Percentiles rank a stretch among this genome's conserved stretches.
These are phyloP conservation scores for Arachnomyces sp. DNA, from an alignment of 2,329 filamentous ascomycete species.

Conservation along the genomic window DNA sequence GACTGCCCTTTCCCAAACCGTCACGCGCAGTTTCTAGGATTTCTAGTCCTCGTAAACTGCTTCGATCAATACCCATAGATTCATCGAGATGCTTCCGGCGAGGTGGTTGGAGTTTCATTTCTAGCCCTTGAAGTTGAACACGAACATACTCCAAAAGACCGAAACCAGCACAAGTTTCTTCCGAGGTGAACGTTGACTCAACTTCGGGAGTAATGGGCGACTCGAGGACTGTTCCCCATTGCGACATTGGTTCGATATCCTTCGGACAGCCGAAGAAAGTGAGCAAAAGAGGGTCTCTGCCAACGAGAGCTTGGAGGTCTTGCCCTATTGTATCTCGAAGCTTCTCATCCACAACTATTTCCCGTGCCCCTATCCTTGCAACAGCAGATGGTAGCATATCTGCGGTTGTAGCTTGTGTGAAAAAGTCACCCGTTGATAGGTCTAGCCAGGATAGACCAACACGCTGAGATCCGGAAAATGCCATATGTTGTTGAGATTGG, in stretches of 20 bases:
- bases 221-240: slow-evolving; percentile 74
- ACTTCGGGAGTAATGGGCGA: slow-evolving; percentile 52
- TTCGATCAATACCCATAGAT: slow-evolving; percentile 85
- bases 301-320: slow-evolving; percentile 57
- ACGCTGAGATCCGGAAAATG: slow-evolving; percentile 29
- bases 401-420: slow-evolving; percentile 66
- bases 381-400: slow-evolving; percentile 68
- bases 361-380: slow-evolving; percentile 72
- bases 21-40: slow-evolving; percentile 81
- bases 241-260: slow-evolving; percentile 43
- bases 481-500: slow-evolving; percentile 20
- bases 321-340: slow-evolving; percentile 52
- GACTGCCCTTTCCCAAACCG: slow-evolving; percentile 66
- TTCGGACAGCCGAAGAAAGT: slow-evolving; percentile 55
- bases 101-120: slow-evolving; percentile 76
- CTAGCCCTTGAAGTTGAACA: slow-evolving; percentile 65
- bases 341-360: slow-evolving; percentile 68
- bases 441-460: slow-evolving; percentile 90
- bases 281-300: slow-evolving; percentile 66
- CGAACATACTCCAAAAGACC: slow-evolving; percentile 78
- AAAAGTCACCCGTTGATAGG: slow-evolving; percentile 89
- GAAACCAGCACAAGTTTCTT: slow-evolving; percentile 69
- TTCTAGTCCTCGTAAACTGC: slow-evolving; percentile 80
- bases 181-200: slow-evolving; percentile 50
- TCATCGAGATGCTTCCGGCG: slow-evolving; percentile 64